A percentile compares a stretch with the other conserved stretches of the same genome.
phyloP scores from a whole-genome alignment of 192 early-diverging fungal species.

The Gaertneriomyces sp. region DNA sequence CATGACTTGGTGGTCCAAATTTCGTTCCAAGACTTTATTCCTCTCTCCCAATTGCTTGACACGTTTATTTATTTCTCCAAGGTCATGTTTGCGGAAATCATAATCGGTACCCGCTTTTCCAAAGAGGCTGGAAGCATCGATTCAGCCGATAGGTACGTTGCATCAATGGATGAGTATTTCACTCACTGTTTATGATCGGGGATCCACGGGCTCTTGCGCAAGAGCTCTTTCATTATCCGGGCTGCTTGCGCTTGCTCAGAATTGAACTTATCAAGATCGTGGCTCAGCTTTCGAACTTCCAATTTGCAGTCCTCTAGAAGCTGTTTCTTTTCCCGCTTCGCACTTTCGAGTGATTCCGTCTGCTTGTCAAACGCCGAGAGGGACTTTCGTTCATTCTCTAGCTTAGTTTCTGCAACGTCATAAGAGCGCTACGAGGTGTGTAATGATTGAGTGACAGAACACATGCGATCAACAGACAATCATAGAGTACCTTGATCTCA shows the following conservation, averaged over 20 bases:
- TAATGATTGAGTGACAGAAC: too few relatives aligned
- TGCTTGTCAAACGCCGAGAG: conserved; percentile 77
- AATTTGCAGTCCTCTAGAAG: conserved; percentile 67
- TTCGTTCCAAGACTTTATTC: conserved; percentile 75
- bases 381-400: conserved; percentile 54
- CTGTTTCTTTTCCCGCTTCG: conserved; percentile 62
- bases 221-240: conserved; percentile 17
- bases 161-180: background rate
- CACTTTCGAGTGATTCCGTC: conserved; percentile 63
- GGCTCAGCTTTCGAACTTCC: conserved; percentile 74
- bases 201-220: conserved; percentile 69
- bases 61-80: conserved; percentile 68
- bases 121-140: conserved; percentile 59
- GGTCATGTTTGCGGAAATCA: conserved; percentile 77
- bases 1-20: conserved; percentile 92
- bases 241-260: conserved; percentile 26
- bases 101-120: conserved; percentile 76
- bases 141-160: conserved; percentile 4
- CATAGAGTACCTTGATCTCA: conserved; percentile 17
- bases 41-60: conserved; percentile 73
- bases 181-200: conserved; percentile 75
- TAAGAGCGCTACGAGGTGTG: conserved; percentile 2
- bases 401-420: conserved; percentile 16
- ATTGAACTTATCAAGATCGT: conserved; percentile 71
- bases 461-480: background rate